These are phyloP conservation scores for Sporothrix brunneoviolacea DNA, from an alignment of 2,329 filamentous ascomycete genomes.

Conservation along the genomic window DNA sequence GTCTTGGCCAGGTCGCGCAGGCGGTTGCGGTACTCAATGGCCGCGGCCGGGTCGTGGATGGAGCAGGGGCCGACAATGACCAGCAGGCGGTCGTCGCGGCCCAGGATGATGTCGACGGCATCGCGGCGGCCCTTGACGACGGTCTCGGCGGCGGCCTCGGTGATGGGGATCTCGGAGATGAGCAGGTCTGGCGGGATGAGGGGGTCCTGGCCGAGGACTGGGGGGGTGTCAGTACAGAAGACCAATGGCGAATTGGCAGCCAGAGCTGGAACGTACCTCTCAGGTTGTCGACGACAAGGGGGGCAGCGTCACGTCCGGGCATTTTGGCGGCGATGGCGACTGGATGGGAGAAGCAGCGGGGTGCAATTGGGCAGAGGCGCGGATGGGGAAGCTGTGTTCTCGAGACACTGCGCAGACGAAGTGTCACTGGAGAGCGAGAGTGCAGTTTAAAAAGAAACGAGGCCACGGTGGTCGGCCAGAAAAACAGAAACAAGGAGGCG, in stretches of 20 bases:
- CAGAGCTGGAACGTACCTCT: slow-evolving; percentile 23
- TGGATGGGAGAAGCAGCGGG: not conserved
- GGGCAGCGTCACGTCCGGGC: slow-evolving; percentile 35
- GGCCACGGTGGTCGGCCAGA: too few species aligned
- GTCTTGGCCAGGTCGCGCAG: slow-evolving; percentile 72
- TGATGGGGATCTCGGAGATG: slow-evolving; percentile 74
- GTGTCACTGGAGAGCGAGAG: too few species aligned
- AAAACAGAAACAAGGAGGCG: too few species aligned
- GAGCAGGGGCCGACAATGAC: slow-evolving; percentile 95
- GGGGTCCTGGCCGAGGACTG: slow-evolving; percentile 90
- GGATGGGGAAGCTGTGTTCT: not conserved
- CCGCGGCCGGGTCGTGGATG: slow-evolving; percentile 85
- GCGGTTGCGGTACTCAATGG: slow-evolving; percentile 78
- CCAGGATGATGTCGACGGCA: slow-evolving; percentile 68
- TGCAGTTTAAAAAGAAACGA: too few species aligned
- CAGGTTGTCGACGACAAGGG: slow-evolving; percentile 39
- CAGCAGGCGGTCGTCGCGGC: slow-evolving; percentile 76
- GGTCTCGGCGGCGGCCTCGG: slow-evolving; percentile 55
- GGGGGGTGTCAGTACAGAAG: not conserved
- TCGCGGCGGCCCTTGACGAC: slow-evolving; percentile 65
- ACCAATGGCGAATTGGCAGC: not conserved
- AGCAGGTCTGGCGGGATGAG: slow-evolving; percentile 85
- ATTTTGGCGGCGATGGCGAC: slow-evolving; percentile 24
- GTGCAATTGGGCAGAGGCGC: not conserved
- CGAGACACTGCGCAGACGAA: too few species aligned